Base-by-base conservation (phyloP, 257 asterid genomes). In the Haberlea rhodopensis region DNA sequence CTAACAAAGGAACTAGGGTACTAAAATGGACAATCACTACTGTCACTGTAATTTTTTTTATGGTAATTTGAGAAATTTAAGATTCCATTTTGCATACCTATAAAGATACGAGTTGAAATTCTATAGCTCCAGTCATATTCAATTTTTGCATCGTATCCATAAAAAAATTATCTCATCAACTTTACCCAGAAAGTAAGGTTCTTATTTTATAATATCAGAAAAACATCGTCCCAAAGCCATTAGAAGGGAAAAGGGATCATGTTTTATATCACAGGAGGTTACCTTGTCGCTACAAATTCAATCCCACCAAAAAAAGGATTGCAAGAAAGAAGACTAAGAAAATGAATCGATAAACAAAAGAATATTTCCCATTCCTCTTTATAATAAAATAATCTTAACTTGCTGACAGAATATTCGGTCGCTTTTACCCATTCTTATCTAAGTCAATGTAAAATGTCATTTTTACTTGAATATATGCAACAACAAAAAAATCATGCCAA, bases 381-480 rank as follows among this genome's bases (percentile, higher is more conserved):
- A 43, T 15, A n/a, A n/a, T n/a, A 43, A 43, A 43, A 25, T 27
- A 49, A 13, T 53, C 45, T 63, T 32, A 56, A 57, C 71, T 22
- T 63, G 15, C 6, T 22, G 63, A 6, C 49, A 23, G 55, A 59
- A 45, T 28, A 20, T 51, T 60, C 43, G 1, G 5, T 5, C 13
- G 11, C 56, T 16, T 55, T 29, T 52, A 40, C 56, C 26, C 26
- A 62, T 67, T 67, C 70, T 40, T 54, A 61, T 61, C 66, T 32
- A 54, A 22, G 49, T 65, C 52, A 29, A 68, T 10, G 16, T 5
- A 1, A 40, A 40, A 40, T 40, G 19, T 7, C 18, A 15, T n/a
- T 8, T 43, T 43, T 13, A 2, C 46, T 43, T 43, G 0, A 43
- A 8, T 4, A 4, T 15, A 6, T 7, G 51, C 2, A 43, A n/a